Evolutionary conservation across 805 yeast species (phyloP), one percentile per base, ranked within the genome.

Genomic region (Candida morakotiae): DNA sequence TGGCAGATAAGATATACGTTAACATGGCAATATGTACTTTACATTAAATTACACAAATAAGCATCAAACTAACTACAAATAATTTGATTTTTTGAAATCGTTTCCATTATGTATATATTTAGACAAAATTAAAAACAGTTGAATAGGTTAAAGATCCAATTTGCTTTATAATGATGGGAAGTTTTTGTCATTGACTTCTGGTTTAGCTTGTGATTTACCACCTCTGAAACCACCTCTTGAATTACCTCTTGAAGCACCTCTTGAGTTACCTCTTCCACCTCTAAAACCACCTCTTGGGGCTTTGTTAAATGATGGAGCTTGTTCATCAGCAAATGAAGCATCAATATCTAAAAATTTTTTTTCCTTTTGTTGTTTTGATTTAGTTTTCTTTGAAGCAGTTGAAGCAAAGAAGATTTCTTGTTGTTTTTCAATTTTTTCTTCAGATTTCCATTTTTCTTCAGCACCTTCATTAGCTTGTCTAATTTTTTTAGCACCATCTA

Each of bases 321-420:
- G 57, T 47, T 73, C 71, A 54, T 81, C 88, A 51, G 83, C 71
- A 60, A 83, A 83, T 45, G 75, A 67, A 44, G 89, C 84, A 52
- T 79, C 80, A 52, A 86, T 71, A 49, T 86, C 91, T 59, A 88
- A 72, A 60, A 72, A 67, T 57, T 69, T 75, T 83, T 87, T 87
- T 66, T 83, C 83, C 80, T 89, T 89, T 64, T 71, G 75, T 47
- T 81, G 73, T 78, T 87, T 88, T 59, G 73, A 57, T 69, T 78
- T 83, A 56, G 68, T 54, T 64, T 75, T 75, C 81, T 87, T 87
- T 60, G 70, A 62, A 60, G 71, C 69, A 55, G 87, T 64, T 40
- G 86, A 71, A 41, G 72, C 71, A 46, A 77, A 67, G 61, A 71
- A 79, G 35, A 64, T 71, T 62, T 77, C 86, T 57, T 69, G 71